These are phyloP conservation scores for Parasitella parasitica DNA, from an alignment of 371 early-diverging fungal species.

Conservation along the genomic window DNA sequence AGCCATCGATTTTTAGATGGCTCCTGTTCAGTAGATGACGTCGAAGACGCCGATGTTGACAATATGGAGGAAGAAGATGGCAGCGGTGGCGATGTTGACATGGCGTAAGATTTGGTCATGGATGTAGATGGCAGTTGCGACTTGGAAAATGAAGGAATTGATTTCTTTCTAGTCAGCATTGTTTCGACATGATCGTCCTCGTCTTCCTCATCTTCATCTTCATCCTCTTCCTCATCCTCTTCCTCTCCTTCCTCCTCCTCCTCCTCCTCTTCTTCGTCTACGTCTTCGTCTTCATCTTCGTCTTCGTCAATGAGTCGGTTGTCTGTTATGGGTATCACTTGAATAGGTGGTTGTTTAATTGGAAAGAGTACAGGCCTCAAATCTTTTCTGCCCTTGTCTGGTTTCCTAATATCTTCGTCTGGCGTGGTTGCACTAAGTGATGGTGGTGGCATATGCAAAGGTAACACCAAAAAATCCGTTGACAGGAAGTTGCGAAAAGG, in stretches of 20 bases:
- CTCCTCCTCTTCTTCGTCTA: slow-evolving; percentile 21
- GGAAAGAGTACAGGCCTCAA: slow-evolving; percentile 13
- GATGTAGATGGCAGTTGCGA: slow-evolving; percentile 28
- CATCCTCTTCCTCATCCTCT: slow-evolving; percentile 22
- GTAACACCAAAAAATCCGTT: slow-evolving; percentile 48
- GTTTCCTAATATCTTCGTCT: not conserved
- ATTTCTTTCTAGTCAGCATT: slow-evolving; percentile 14
- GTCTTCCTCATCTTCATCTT: slow-evolving; percentile 16
- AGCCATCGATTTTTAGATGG: slow-evolving; percentile 12
- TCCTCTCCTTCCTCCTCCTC: slow-evolving; percentile 31
- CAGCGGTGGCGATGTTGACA: slow-evolving; percentile 43
- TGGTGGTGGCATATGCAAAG: slow-evolving; percentile 54
- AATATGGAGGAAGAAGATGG: slow-evolving; percentile 16
- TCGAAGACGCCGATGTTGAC: slow-evolving; percentile 41
- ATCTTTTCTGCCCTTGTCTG: not conserved
- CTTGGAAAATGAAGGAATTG: slow-evolving; percentile 37
- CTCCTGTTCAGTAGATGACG: slow-evolving; percentile 14
- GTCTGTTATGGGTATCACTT: not conserved
- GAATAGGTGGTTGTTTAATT: slow-evolving; percentile 7
- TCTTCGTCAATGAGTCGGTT: slow-evolving; percentile 6
- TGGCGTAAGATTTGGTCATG: slow-evolving; percentile 36
- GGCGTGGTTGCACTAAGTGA: slow-evolving; percentile 36
- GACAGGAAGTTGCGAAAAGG: slow-evolving; percentile 47
- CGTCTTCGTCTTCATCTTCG: slow-evolving; percentile 25
- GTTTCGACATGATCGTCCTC: slow-evolving; percentile 5